Conservation (phyloP, 2,329 filamentous ascomycete species). For the Talaromyces piceae region DNA sequence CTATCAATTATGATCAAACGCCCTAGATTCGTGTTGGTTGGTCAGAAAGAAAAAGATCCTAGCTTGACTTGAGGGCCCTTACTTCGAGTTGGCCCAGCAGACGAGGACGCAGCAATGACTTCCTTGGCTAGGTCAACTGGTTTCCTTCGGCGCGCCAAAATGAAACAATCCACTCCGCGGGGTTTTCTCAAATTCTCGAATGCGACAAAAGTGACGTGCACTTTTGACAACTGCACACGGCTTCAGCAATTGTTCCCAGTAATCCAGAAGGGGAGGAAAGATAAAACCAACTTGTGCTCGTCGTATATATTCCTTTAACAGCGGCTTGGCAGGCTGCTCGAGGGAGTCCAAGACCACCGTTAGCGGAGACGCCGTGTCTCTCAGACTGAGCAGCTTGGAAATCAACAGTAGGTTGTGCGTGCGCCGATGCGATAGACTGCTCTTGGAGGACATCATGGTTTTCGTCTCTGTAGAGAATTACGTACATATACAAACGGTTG, state of each 20-base stretch:
- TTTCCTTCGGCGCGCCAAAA: slow-evolving; percentile 56
- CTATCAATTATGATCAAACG: slow-evolving; percentile 73
- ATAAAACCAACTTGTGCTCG: slow-evolving; percentile 59
- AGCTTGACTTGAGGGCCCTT: slow-evolving; percentile 12
- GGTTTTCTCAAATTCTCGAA: slow-evolving; percentile 66
- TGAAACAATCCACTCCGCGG: slow-evolving; percentile 57
- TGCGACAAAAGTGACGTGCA: slow-evolving; percentile 67
- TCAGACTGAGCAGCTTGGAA: slow-evolving; percentile 69
- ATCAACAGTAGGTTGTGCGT: slow-evolving; percentile 80
- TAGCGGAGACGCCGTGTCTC: slow-evolving; percentile 75
- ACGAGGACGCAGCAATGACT: slow-evolving; percentile 40
- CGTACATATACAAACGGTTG: neutral
- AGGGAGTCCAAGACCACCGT: slow-evolving; percentile 79
- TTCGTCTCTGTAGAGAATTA: no score
- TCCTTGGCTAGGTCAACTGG: slow-evolving; percentile 53
- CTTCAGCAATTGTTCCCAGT: neutral
- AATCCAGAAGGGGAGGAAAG: neutral
- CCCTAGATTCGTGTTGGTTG: slow-evolving; percentile 39
- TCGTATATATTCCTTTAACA: slow-evolving; percentile 65
- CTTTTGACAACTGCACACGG: slow-evolving; percentile 43
- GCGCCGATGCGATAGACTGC: slow-evolving; percentile 53
- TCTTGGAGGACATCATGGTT: slow-evolving; percentile 27
- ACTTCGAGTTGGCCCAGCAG: slow-evolving; percentile 21
- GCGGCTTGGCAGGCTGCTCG: slow-evolving; percentile 66
- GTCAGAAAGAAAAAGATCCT: neutral